Percentiles rank a stretch among this genome's conserved stretches.
Evolutionary conservation across 2,329 filamentous ascomycete species (phyloP).

Genomic region (Canariomyces notabilis): DNA sequence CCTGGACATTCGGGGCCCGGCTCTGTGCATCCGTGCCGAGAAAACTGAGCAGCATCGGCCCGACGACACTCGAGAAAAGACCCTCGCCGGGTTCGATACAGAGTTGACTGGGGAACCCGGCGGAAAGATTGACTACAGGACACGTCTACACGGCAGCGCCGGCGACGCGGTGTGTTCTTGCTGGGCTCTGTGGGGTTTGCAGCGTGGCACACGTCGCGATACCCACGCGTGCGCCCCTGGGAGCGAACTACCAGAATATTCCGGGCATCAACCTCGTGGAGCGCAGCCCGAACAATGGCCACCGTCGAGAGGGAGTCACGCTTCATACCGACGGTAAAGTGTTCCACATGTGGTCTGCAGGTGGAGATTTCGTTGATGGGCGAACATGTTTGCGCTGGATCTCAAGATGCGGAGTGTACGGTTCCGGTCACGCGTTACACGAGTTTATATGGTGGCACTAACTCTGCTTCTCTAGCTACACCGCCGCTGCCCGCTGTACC

Average conservation of each 20-base stretch:
- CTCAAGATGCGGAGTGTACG: constrained; percentile 44
- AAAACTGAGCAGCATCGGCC: background rate
- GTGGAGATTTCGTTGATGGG: constrained; percentile 84
- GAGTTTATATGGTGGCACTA: constrained; percentile 19
- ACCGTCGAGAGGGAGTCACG: constrained; percentile 54
- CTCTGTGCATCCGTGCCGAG: background rate
- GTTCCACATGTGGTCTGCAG: constrained; percentile 70
- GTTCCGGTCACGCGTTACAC: background rate
- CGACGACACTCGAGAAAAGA: background rate
- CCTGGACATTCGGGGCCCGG: background rate
- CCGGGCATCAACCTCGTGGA: constrained; percentile 1
- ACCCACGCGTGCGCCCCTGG: constrained; percentile 13
- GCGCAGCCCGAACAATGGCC: constrained; percentile 38
- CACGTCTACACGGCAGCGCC: no score
- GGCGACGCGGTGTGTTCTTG: no score
- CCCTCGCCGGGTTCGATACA: constrained; percentile 10
- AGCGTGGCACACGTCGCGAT: background rate
- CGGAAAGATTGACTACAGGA: constrained; percentile 3
- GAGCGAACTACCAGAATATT: constrained; percentile 5
- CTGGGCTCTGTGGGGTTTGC: background rate
- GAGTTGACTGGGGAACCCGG: constrained; percentile 13
- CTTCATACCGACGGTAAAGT: constrained; percentile 81
- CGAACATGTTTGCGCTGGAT: constrained; percentile 66
- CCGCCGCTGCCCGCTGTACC: constrained; percentile 31
- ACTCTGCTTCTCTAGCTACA: constrained; percentile 30